Conservation (phyloP, 1,284 basidiomycete genomes). For the Cryptococcus wingfieldii region DNA sequence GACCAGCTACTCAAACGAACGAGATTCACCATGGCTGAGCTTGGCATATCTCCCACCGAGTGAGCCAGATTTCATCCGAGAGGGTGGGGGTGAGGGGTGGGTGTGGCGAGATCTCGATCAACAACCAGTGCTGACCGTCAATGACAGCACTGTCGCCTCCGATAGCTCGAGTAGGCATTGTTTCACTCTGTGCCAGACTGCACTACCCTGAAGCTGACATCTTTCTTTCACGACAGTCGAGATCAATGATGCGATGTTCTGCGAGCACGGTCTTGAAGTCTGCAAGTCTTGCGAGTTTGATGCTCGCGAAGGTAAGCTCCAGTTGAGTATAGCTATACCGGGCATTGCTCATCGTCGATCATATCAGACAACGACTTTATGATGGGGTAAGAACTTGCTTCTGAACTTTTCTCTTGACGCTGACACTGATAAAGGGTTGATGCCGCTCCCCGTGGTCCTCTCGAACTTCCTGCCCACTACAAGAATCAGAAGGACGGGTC, state of each 20-base stretch:
- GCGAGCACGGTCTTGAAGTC: slow-evolving; percentile 49
- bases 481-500: slow-evolving; percentile 45
- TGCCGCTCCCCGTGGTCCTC: slow-evolving; percentile 37
- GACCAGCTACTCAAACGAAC: neutral
- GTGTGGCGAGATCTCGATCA: neutral
- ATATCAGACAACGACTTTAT: slow-evolving; percentile 46
- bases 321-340: no score
- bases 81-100: neutral
- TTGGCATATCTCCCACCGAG: slow-evolving; percentile 43
- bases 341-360: neutral
- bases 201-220: neutral
- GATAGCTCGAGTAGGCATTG: slow-evolving; percentile 24
- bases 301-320: slow-evolving; percentile 38
- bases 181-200: neutral
- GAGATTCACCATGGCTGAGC: slow-evolving; percentile 22
- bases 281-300: slow-evolving; percentile 45
- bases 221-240: slow-evolving; percentile 35
- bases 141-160: slow-evolving; percentile 12
- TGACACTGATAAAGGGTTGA: slow-evolving; percentile 28
- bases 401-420: neutral
- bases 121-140: neutral
- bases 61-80: slow-evolving; percentile 18
- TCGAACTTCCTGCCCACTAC: slow-evolving; percentile 45
- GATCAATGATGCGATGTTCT: slow-evolving; percentile 50
- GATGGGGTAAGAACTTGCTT: slow-evolving; percentile 36